These are phyloP conservation scores for Emergomyces orientalis DNA, from an alignment of 2,329 filamentous ascomycete genomes.

Conservation along the genomic window DNA sequence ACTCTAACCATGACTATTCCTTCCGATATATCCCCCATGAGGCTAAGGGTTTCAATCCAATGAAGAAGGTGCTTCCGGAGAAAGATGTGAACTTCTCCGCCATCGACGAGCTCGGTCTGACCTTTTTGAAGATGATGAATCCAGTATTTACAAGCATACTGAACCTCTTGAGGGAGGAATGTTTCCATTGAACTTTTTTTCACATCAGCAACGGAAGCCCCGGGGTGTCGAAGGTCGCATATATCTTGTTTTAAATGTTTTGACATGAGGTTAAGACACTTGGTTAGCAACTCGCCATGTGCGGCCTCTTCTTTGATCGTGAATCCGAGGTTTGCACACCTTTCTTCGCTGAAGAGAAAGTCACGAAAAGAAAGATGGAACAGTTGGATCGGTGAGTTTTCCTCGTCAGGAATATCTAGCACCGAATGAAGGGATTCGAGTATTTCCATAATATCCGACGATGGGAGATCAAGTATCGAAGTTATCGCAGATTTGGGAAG, in stretches of 20 bases:
- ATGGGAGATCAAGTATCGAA: conserved; percentile 14
- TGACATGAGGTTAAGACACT: conserved; percentile 15
- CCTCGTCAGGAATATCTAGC: conserved; percentile 16
- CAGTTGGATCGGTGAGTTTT: conserved; percentile 15
- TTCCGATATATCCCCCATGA: conserved; percentile 20
- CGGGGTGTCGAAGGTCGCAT: conserved; percentile 14
- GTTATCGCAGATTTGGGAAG: conserved; percentile 16
- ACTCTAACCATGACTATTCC: not conserved
- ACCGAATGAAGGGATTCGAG: conserved; percentile 20
- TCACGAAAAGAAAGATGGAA: conserved; percentile 24
- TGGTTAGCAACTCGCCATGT: conserved; percentile 11
- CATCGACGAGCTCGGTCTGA: not conserved
- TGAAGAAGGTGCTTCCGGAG: conserved; percentile 1
- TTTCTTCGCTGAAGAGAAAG: conserved; percentile 18
- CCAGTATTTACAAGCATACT: conserved; percentile 6
- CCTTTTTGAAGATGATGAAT: conserved; percentile 1
- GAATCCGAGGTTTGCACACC: conserved; percentile 11
- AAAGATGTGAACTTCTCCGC: not conserved
- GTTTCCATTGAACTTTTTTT: not conserved
- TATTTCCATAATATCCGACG: conserved; percentile 11
- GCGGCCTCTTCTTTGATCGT: conserved; percentile 13
- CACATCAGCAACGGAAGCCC: not conserved
- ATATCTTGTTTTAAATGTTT: conserved; percentile 16
- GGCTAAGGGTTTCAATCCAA: conserved; percentile 10
- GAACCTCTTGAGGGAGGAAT: not conserved